Evolutionary conservation across 2,329 filamentous ascomycete species (phyloP), one percentile per base, ranked within the genome.

Genomic region (Verticillium albo-atrum): DNA sequence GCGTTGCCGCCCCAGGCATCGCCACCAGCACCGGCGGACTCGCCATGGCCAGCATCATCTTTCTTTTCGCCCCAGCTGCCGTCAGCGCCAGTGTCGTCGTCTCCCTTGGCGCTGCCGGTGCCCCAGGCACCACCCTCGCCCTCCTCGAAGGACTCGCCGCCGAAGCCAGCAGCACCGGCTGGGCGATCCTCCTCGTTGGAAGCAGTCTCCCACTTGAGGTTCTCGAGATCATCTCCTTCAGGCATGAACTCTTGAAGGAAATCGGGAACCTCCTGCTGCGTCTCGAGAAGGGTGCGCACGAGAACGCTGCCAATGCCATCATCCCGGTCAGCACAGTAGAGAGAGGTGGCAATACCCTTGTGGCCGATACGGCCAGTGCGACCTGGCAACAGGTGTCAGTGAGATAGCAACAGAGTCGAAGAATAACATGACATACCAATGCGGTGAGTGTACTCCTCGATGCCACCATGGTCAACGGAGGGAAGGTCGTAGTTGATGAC

Each of bases 401-500:
- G 10, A 30, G 42, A 65, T 59, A 65, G 54, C 64, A 61, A 67
- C 50, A 27, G 47, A 57, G n/a, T 3, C 35, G n/a, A 23, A 27
- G 20, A 50, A 5, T 26, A 51, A 54, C 35, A 14, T 52, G 5
- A 61, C 60, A 47, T 85, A 91, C 90, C 95, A 70, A 98, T 98
- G 14, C 95, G 91, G 70, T 99, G 95, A 27, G 90, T 87, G 67
- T 98, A 99, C 72, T 98, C 95, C 55, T 91, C 87, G 59, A 97
- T 96, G 2, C 93, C 94, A n/a, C 92, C 92, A 66, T 94, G 83
- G 1, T 86, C 79, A 51, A 80, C 75, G 5, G 81, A 86, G 0
- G 94, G 94, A 2, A 98, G 79, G 62, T 98, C 93, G 67, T 88
- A 98, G 76, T 99, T 98, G 81, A 99, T 89, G 61, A 99, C 90